phyloP scores from a whole-genome alignment of 1,284 basidiomycete genomes.

The Neolentinus lepideus region DNA sequence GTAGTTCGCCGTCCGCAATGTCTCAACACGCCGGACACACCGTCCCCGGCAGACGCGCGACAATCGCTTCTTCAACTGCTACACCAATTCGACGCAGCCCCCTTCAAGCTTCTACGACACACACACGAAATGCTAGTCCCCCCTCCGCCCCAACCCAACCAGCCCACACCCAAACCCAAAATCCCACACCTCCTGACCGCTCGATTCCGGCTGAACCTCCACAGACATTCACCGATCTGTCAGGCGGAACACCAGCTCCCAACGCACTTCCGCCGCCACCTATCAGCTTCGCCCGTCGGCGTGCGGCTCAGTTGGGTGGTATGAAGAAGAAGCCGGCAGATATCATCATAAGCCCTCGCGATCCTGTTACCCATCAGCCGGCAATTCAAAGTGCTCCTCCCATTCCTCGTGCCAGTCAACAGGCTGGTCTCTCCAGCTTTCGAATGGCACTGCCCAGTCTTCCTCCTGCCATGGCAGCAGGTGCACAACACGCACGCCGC shows the following conservation, averaged over 20 bases:
- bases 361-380: constrained; percentile 46
- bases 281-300: constrained; percentile 67
- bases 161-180: not conserved
- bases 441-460: constrained; percentile 63
- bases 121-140: not conserved
- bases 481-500: constrained; percentile 33
- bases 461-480: constrained; percentile 40
- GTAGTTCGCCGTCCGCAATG: constrained; percentile 13
- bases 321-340: constrained; percentile 69
- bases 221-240: constrained; percentile 3
- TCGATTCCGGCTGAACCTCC: constrained; percentile 6
- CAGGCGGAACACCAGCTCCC: constrained; percentile 8
- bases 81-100: constrained; percentile 16
- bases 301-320: constrained; percentile 50
- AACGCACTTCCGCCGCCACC: constrained; percentile 52
- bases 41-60: constrained; percentile 16
- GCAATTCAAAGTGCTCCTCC: constrained; percentile 71
- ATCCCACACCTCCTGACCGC: constrained; percentile 3
- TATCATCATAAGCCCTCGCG: constrained; percentile 65
- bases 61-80: constrained; percentile 6
- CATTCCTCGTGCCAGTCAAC: constrained; percentile 41
- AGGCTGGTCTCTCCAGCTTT: constrained; percentile 28
- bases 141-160: not conserved
- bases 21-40: constrained; percentile 20
- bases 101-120: constrained; percentile 12